A percentile compares a stretch with the other conserved stretches of the same genome.
phyloP scores from a whole-genome alignment of 345 rosid species.

The Triadica sebifera region DNA sequence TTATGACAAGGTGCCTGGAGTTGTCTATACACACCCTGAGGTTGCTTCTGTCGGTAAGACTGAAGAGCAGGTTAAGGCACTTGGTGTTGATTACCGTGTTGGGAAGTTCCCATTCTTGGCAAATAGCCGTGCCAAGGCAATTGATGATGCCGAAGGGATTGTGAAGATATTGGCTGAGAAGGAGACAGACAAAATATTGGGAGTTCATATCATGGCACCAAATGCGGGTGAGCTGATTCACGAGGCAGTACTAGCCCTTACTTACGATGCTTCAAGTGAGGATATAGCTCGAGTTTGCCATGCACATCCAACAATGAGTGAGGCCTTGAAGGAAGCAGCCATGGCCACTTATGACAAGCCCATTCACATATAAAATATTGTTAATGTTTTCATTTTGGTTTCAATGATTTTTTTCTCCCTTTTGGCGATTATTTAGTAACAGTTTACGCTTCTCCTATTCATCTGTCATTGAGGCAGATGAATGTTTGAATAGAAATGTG shows the following conservation, averaged over 20 bases:
- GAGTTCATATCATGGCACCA: conserved; percentile 94
- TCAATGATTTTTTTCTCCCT: conserved; percentile 1
- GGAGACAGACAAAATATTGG: conserved; percentile 90
- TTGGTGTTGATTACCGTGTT: conserved; percentile 67
- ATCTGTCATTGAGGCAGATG: conserved; percentile 21
- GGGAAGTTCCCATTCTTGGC: conserved; percentile 99
- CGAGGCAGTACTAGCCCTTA: conserved; percentile 84
- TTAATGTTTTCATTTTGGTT: conserved; percentile 18
- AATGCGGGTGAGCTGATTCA: conserved; percentile 98
- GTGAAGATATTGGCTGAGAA: conserved; percentile 94
- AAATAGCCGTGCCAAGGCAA: conserved; percentile 98
- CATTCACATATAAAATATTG: conserved; percentile 62
- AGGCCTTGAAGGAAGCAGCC: conserved; percentile 99
- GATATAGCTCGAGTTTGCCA: conserved; percentile 98
- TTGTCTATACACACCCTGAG: conserved; percentile 96
- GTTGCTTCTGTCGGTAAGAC: conserved; percentile 98
- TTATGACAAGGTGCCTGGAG: conserved; percentile 97
- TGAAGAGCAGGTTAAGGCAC: conserved; percentile 91
- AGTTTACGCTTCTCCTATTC: conserved; percentile 16
- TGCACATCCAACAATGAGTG: conserved; percentile 99
- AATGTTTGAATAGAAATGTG: conserved; percentile 23
- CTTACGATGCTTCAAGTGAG: conserved; percentile 87
- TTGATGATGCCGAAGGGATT: conserved; percentile 84
- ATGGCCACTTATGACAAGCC: conserved; percentile 99
- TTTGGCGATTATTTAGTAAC: conserved; percentile 7